A percentile compares a stretch with the other conserved stretches of the same genome.
phyloP scores from a whole-genome alignment of 768 basidiomycete species.

The Boletus rufocinnamomeus region DNA sequence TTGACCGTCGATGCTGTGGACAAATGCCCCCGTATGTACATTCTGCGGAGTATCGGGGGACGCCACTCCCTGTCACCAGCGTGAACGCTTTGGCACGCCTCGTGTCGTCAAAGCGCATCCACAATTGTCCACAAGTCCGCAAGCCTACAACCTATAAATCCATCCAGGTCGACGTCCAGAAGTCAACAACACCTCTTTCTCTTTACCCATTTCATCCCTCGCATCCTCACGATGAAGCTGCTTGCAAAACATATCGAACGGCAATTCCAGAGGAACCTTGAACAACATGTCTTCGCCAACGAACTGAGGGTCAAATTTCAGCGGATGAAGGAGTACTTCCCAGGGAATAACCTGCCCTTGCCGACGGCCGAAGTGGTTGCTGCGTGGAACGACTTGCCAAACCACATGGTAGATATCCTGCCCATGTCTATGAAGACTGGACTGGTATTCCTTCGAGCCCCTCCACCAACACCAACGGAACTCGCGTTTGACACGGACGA shows the following conservation, averaged over 20 bases:
- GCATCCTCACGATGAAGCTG: constrained; percentile 8
- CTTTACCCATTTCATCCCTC: background rate
- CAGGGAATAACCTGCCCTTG: constrained; percentile 12
- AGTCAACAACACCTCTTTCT: background rate
- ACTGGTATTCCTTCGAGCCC: constrained; percentile 7
- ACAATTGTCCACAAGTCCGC: constrained; percentile 30
- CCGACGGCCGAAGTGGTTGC: constrained; percentile 20
- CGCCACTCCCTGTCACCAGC: constrained; percentile 16
- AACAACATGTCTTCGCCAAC: constrained; percentile 8
- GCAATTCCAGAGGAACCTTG: constrained; percentile 18
- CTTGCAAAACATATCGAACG: constrained; percentile 3
- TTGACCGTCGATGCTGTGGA: background rate
- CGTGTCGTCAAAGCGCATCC: constrained; percentile 30
- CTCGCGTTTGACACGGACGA: constrained; percentile 6
- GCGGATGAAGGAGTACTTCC: constrained; percentile 24
- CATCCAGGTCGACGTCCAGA: constrained; percentile 1
- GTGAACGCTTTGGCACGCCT: constrained; percentile 24
- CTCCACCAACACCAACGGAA: constrained; percentile 25
- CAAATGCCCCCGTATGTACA: background rate
- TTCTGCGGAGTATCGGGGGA: constrained; percentile 9
- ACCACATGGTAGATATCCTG: constrained; percentile 15
- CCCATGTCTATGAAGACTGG: constrained; percentile 11
- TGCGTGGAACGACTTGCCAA: constrained; percentile 33
- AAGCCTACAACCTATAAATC: constrained; percentile 22
- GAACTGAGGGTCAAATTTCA: constrained; percentile 20